Base-by-base conservation (phyloP, 345 rosid genomes). In the Eucalyptus curtisii region DNA sequence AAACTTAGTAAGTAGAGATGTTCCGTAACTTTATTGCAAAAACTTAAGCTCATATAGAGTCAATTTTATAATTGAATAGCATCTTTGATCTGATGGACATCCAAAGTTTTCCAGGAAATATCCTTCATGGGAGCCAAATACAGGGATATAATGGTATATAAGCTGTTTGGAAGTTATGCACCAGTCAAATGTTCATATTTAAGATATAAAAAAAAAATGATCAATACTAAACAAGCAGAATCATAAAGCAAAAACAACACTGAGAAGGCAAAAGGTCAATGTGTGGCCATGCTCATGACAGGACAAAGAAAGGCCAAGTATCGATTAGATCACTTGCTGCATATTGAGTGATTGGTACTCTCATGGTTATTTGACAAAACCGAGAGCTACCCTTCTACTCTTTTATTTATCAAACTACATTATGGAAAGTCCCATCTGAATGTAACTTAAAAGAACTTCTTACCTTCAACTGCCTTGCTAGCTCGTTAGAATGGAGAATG, bases 401-500 rank as follows among this genome's bases (percentile, higher is more conserved):
- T 49, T 31, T 25, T 44, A 50, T 19, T 55, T 37, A 55, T 31
- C 59, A 42, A 86, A 55, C 66, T 31, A 40, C 87, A 48, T 49
- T 86, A 50, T 52, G 87, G 44, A 86, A 50, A 44, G 44, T n/a
- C 61, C 61, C 61, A 48, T 49, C 64, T 86, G 44, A 52, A 55
- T 20, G 55, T 30, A 24, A 33, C 42, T 49, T 13, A 86, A 49
- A 50, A 33, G 66, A 71, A 87, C 64, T 64, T 20, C 82, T 71
- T 89, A 97, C 99, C 98, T 96, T 95, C 85, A 97, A 90, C 49
- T 84, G 92, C 91, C 93, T 94, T 25, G 96, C 88, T 49, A 97
- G 96, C 95, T 97, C 99, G 86, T 93, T 95, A 33, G 97, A 96
- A 89, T 96, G 98, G 94, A 97, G 91, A 89, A 96, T 89, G 89